Percentiles rank a stretch among this genome's conserved stretches.
Evolutionary conservation across 164 flowering plant genomes (phyloP).

Genomic region (Warburgia ugandensis): DNA sequence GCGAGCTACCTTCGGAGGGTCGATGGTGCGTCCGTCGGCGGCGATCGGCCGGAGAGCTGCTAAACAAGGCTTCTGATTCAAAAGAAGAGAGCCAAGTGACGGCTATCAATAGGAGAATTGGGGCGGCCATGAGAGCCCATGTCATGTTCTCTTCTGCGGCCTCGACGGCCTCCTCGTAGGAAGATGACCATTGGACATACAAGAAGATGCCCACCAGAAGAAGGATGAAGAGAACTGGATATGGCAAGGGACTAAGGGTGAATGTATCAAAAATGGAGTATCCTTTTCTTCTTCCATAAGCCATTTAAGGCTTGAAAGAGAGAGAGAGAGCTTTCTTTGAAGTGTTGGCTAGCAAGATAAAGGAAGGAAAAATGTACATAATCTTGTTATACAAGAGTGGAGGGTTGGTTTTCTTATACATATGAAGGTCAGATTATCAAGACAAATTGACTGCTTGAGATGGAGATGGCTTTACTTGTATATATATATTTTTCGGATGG

Average conservation of each 20-base stretch:
- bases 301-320: conserved; percentile 8
- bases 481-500: too few species aligned
- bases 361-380: too few species aligned
- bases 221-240: conserved; percentile 62
- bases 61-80: conserved; percentile 33
- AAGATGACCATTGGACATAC: conserved; percentile 45
- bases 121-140: conserved; percentile 49
- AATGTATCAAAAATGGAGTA: conserved; percentile 43
- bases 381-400: too few species aligned
- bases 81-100: conserved; percentile 50
- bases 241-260: conserved; percentile 62
- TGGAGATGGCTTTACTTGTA: too few species aligned
- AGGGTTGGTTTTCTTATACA: too few species aligned
- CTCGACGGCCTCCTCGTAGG: conserved; percentile 39
- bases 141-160: conserved; percentile 34
- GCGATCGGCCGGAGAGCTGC: conserved; percentile 28
- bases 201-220: conserved; percentile 46
- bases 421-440: too few species aligned
- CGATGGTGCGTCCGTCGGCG: conserved; percentile 18
- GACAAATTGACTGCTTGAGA: too few species aligned
- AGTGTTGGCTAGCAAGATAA: too few species aligned
- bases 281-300: conserved; percentile 24
- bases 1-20: conserved; percentile 50
- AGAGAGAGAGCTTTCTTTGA: too few species aligned
- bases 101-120: conserved; percentile 38